These are phyloP conservation scores for Phellinidium pouzarii DNA, from an alignment of 1,284 basidiomycete species.

Conservation along the genomic window DNA sequence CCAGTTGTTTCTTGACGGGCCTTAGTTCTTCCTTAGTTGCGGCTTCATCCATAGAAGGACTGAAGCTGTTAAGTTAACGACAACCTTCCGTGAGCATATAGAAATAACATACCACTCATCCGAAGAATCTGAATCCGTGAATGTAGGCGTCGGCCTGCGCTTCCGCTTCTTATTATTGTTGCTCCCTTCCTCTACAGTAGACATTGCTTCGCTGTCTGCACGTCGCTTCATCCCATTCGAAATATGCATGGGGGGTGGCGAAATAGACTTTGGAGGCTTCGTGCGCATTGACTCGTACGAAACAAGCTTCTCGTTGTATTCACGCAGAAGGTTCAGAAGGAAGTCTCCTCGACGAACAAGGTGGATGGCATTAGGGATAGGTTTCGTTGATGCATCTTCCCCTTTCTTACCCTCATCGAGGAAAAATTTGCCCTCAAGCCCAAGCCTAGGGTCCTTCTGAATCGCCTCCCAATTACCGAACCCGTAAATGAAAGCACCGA, in stretches of 20 bases:
- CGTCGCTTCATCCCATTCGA: constrained; percentile 61
- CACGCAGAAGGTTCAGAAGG: constrained; percentile 81
- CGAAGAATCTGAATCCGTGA: constrained; percentile 83
- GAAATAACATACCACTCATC: constrained; percentile 70
- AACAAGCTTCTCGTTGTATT: constrained; percentile 88
- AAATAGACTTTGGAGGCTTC: constrained; percentile 54
- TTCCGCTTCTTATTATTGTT: constrained; percentile 60
- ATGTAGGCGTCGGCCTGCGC: constrained; percentile 83
- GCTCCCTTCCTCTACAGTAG: constrained; percentile 65
- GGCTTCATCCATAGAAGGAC: constrained; percentile 93
- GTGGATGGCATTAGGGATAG: constrained; percentile 94
- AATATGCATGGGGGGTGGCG: constrained; percentile 57
- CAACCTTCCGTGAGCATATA: constrained; percentile 9
- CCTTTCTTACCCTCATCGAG: constrained; percentile 94
- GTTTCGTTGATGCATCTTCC: constrained; percentile 70
- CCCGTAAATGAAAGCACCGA: constrained; percentile 91
- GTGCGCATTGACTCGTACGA: constrained; percentile 66
- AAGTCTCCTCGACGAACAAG: constrained; percentile 96
- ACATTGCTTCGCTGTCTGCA: constrained; percentile 76
- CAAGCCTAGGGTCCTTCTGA: constrained; percentile 80
- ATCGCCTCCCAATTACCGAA: constrained; percentile 98
- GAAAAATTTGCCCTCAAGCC: constrained; percentile 91
- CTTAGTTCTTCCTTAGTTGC: constrained; percentile 93
- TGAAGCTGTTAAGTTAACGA: constrained; percentile 26
- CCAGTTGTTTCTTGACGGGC: constrained; percentile 95